A percentile compares a stretch with the other conserved stretches of the same genome.
These are phyloP conservation scores for Magnusiomyces paraingens DNA, from an alignment of 1,139 yeast genomes.

Conservation along the genomic window DNA sequence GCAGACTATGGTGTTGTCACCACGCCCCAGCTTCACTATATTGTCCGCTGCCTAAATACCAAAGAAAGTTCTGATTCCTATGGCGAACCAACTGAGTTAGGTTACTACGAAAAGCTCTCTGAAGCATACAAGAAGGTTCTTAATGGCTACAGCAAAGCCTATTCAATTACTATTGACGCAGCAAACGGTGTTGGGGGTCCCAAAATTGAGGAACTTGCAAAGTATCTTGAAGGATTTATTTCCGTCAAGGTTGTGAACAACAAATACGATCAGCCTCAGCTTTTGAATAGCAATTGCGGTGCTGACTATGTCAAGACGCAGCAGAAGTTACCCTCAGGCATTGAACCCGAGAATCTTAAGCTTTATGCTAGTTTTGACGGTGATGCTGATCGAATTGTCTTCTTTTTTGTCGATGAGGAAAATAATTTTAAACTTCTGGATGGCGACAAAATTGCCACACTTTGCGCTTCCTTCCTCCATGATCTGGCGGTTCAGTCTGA, in stretches of 20 bases:
- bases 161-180: conserved; percentile 61
- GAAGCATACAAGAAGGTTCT: conserved; percentile 39
- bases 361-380: conserved; percentile 90
- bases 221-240: conserved; percentile 39
- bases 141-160: conserved; percentile 28
- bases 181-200: conserved; percentile 98
- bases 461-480: conserved; percentile 65
- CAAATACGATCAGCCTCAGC: conserved; percentile 46
- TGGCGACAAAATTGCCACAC: conserved; percentile 89
- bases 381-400: conserved; percentile 92
- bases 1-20: conserved; percentile 67
- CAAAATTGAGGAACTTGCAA: conserved; percentile 47
- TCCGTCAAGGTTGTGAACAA: conserved; percentile 52
- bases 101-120: conserved; percentile 65
- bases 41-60: conserved; percentile 69
- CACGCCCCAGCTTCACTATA: conserved; percentile 91
- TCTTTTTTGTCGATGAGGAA: conserved; percentile 54
- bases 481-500: conserved; percentile 41
- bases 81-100: conserved; percentile 59
- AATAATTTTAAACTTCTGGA: conserved; percentile 64
- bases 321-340: conserved; percentile 67
- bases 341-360: conserved; percentile 37
- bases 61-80: conserved; percentile 38
- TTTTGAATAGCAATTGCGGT: conserved; percentile 77
- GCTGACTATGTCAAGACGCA: conserved; percentile 93